phyloP scores from a whole-genome alignment of 208 protist genomes.

The Crithidia expoeki region DNA sequence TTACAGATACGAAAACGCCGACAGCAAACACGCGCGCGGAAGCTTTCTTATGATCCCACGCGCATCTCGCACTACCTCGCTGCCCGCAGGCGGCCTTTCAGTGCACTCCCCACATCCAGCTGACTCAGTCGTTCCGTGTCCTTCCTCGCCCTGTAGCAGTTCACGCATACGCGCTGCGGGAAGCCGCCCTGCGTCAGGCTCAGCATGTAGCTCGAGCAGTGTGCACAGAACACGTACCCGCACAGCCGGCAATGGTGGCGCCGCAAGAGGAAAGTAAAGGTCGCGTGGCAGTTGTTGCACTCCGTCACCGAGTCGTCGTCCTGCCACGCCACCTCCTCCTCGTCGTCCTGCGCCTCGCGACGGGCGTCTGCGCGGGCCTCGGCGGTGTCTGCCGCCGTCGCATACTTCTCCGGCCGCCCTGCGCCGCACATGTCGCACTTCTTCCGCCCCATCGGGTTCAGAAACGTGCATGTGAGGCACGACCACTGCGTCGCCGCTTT shows the following conservation, averaged over 20 bases:
- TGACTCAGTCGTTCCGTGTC: constrained; percentile 19
- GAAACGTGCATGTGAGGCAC: constrained; percentile 75
- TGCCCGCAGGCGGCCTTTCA: background rate
- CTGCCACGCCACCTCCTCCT: constrained; percentile 81
- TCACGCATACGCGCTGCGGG: constrained; percentile 64
- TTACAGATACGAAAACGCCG: too few species aligned
- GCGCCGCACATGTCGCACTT: constrained; percentile 82
- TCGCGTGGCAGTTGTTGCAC: constrained; percentile 77
- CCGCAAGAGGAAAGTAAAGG: constrained; percentile 70
- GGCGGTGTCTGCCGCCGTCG: constrained; percentile 24
- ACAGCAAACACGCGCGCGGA: too few species aligned
- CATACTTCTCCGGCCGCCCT: constrained; percentile 51
- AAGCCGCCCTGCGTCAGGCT: constrained; percentile 45
- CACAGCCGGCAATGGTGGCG: constrained; percentile 86
- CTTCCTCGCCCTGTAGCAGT: constrained; percentile 52
- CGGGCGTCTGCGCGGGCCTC: constrained; percentile 33
- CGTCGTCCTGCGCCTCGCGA: constrained; percentile 53
- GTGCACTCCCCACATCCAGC: background rate
- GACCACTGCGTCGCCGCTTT: constrained; percentile 36
- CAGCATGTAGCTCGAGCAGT: constrained; percentile 64
- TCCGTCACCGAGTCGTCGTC: constrained; percentile 66
- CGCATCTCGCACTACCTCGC: background rate
- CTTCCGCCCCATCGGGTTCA: constrained; percentile 48
- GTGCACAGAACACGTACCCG: constrained; percentile 85
- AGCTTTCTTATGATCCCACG: too few species aligned